Evolutionary conservation across 352 stramenopile species (phyloP), one percentile per base, ranked within the genome.

Genomic region (Phytophthora melonis): DNA sequence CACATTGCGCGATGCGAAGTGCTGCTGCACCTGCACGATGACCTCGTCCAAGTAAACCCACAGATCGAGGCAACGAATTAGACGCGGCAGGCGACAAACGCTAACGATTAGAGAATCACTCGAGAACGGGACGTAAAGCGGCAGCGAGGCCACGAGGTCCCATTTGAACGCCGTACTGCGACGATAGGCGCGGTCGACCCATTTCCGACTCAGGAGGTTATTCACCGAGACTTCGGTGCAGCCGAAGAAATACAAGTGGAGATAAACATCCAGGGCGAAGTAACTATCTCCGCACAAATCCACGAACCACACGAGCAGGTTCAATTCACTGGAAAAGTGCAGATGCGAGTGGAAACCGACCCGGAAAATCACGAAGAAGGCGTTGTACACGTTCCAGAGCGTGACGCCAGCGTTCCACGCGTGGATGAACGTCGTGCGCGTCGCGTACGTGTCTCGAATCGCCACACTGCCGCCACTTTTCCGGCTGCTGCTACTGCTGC

Each of bases 381-480:
- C 78, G 54, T 87, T 92, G 72, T 89, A 93, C 0, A 91, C 77
- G 63, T 88, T 93, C 58, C 74, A 83, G 10, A 84, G 56, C n/a
- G 79, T 88, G 13, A 92, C 25, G 0, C 78, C 39, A 0, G 79
- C 56, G 36, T 80, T 84, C 86, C 84, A 93, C 7, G 64, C 43
- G 19, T 62, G 76, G 2, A 58, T 58, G 41, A 87, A 58, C 19
- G 58, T 63, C 3, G 67, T 72, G 9, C 72, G 76, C 4, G 67
- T 36, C 1, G 66, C 55, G n/a, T 81, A 41, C 11, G 39, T 11
- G 18, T 64, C 43, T 64, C 27, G 39, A 30, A 43, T 30, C 4
- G 25, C 18, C 3, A 34, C 53, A 14, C 23, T 39, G 43, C 43
- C 10, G 18, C 25, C 25, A 30, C 5, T 27, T 23, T 30, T 23